A percentile compares a stretch with the other conserved stretches of the same genome.
phyloP scores from a whole-genome alignment of 257 asterid species.

The Solanum chiquidenum region DNA sequence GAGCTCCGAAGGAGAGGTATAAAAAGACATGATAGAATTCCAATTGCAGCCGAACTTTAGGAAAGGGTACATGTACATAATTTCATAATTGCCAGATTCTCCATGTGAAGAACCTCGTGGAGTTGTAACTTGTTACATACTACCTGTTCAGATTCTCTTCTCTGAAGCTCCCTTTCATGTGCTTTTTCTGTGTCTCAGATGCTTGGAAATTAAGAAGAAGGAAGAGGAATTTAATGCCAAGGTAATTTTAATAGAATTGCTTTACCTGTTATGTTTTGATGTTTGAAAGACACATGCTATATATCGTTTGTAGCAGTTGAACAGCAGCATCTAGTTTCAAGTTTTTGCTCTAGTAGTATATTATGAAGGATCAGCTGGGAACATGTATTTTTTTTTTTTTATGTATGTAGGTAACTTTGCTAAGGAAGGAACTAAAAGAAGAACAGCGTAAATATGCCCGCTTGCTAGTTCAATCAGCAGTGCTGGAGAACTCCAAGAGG shows the following conservation, averaged over 20 bases:
- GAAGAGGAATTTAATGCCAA: slow-evolving; percentile 46
- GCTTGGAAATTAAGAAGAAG: slow-evolving; percentile 43
- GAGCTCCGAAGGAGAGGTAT: background rate
- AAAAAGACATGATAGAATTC: background rate
- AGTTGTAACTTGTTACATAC: background rate
- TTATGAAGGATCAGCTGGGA: background rate
- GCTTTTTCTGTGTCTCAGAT: slow-evolving; percentile 31
- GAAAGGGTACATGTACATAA: background rate
- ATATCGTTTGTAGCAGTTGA: background rate
- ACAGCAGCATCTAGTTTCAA: background rate
- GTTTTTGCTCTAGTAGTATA: background rate
- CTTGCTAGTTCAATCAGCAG: slow-evolving; percentile 26
- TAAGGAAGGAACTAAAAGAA: slow-evolving; percentile 25
- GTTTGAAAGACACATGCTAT: background rate
- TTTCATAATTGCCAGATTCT: background rate
- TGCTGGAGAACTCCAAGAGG: slow-evolving; percentile 30
- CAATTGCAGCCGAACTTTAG: background rate
- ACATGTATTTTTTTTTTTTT: background rate
- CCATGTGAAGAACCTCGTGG: background rate
- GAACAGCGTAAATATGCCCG: slow-evolving; percentile 31
- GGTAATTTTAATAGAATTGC: slow-evolving; percentile 27
- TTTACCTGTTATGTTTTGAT: background rate
- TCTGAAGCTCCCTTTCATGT: background rate
- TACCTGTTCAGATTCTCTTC: background rate
- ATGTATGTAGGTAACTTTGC: slow-evolving; percentile 23